phyloP scores from a whole-genome alignment of 148 eudicot species.

The Heliamphora exappendiculata region DNA sequence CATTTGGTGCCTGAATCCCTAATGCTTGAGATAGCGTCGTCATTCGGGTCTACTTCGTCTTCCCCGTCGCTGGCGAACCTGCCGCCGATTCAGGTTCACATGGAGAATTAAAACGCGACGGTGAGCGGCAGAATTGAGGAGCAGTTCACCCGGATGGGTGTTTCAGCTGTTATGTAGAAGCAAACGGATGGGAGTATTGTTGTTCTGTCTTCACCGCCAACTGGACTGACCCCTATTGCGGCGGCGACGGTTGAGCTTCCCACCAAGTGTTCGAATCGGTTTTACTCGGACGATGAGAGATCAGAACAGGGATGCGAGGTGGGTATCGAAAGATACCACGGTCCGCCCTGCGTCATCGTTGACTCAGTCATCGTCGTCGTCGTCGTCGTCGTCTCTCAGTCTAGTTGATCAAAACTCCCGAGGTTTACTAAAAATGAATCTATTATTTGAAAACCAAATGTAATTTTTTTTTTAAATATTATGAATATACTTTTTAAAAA shows the following conservation, averaged over 20 bases:
- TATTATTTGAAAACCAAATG: no score
- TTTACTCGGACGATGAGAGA: constrained; percentile 15
- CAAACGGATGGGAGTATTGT: constrained; percentile 15
- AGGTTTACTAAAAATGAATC: no score
- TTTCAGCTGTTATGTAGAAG: constrained; percentile 9
- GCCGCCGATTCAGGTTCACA: constrained; percentile 67
- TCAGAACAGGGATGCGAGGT: constrained; percentile 14
- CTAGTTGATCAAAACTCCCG: no score
- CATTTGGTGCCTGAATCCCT: constrained; percentile 81
- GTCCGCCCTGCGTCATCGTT: no score
- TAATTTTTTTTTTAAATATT: no score
- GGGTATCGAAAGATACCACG: constrained; percentile 8
- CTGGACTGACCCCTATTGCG: not conserved
- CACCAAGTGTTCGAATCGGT: constrained; percentile 7
- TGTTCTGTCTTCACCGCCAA: constrained; percentile 9
- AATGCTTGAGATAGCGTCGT: constrained; percentile 55
- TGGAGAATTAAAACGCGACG: constrained; percentile 31
- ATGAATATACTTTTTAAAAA: no score
- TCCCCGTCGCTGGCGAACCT: constrained; percentile 53
- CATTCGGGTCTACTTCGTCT: constrained; percentile 71
- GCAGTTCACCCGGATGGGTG: constrained; percentile 17
- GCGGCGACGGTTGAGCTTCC: not conserved
- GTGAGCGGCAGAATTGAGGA: constrained; percentile 17
- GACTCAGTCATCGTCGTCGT: no score
- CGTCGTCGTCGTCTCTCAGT: no score